Percentiles rank a stretch among this genome's conserved stretches.
phyloP scores from a whole-genome alignment of 805 yeast species.

The Alloascoidea hylecoeti region DNA sequence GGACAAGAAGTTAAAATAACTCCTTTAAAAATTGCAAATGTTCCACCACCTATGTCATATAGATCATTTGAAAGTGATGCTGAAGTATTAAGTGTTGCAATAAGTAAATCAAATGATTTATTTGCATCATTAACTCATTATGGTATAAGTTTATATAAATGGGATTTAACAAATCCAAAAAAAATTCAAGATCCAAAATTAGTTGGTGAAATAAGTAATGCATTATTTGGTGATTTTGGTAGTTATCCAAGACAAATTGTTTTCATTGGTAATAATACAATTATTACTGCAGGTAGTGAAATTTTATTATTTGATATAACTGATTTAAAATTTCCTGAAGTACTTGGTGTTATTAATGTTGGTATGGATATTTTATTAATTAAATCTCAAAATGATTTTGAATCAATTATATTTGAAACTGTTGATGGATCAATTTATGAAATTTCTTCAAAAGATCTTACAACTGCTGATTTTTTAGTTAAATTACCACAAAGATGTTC shows the following conservation, averaged over 20 bases:
- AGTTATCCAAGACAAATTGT: constrained; percentile 43
- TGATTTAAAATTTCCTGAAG: constrained; percentile 19
- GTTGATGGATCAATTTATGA: constrained; percentile 45
- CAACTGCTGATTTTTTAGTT: constrained; percentile 20
- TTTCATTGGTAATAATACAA: constrained; percentile 31
- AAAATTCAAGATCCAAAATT: constrained; percentile 7
- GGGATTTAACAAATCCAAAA: constrained; percentile 10
- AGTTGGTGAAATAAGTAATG: constrained; percentile 2
- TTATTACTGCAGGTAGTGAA: constrained; percentile 39
- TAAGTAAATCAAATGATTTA: constrained; percentile 39
- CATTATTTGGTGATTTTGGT: neutral
- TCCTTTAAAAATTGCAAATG: constrained; percentile 72
- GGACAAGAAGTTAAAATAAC: constrained; percentile 61
- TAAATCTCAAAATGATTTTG: constrained; percentile 39
- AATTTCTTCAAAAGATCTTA: constrained; percentile 15
- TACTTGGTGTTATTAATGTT: constrained; percentile 20
- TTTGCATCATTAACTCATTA: constrained; percentile 43
- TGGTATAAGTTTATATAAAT: constrained; percentile 29
- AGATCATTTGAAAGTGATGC: constrained; percentile 44
- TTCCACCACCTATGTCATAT: constrained; percentile 88
- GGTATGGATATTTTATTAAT: constrained; percentile 39
- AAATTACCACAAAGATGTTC: constrained; percentile 59
- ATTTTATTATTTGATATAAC: constrained; percentile 34
- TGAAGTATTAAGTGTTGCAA: constrained; percentile 51
- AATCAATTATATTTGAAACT: constrained; percentile 39